A percentile compares a stretch with the other conserved stretches of the same genome.
These are phyloP conservation scores for Penium margaritaceum DNA, from an alignment of 139 green algal genomes.

Conservation along the genomic window DNA sequence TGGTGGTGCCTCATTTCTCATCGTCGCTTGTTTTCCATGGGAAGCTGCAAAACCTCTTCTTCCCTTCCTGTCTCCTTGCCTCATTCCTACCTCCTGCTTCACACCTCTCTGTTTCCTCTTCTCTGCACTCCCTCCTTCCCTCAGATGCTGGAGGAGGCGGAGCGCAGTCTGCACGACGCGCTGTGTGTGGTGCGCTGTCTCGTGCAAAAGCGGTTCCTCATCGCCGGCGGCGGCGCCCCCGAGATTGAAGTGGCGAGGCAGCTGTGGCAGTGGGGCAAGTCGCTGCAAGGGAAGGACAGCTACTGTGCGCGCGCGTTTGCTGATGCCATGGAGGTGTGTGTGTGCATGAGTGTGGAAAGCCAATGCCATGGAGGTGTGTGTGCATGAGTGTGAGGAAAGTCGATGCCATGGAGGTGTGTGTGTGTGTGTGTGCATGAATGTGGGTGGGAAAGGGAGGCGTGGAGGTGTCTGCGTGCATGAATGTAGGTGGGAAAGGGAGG, in stretches of 20 bases:
- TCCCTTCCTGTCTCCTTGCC: no score
- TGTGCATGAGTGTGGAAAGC: background rate
- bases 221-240: slow-evolving; percentile 78
- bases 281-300: slow-evolving; percentile 82
- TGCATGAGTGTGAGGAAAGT: background rate
- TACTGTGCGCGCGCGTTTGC: slow-evolving; percentile 86
- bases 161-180: slow-evolving; percentile 49
- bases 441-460: no score
- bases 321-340: slow-evolving; percentile 80
- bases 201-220: slow-evolving; percentile 83
- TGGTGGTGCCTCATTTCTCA: no score
- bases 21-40: no score
- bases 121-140: background rate
- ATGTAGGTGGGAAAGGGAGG: no score
- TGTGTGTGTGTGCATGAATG: no score
- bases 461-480: no score
- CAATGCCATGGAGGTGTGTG: background rate
- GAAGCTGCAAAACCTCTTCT: no score
- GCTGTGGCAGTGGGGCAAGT: slow-evolving; percentile 80
- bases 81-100: no score
- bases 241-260: slow-evolving; percentile 83
- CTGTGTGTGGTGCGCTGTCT: slow-evolving; percentile 76
- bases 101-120: no score
- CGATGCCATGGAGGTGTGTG: no score
- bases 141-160: slow-evolving; percentile 45